A percentile compares a stretch with the other conserved stretches of the same genome.
Conservation (phyloP, 108 stramenopile genomes). For the Nitzschia palea region DNA sequence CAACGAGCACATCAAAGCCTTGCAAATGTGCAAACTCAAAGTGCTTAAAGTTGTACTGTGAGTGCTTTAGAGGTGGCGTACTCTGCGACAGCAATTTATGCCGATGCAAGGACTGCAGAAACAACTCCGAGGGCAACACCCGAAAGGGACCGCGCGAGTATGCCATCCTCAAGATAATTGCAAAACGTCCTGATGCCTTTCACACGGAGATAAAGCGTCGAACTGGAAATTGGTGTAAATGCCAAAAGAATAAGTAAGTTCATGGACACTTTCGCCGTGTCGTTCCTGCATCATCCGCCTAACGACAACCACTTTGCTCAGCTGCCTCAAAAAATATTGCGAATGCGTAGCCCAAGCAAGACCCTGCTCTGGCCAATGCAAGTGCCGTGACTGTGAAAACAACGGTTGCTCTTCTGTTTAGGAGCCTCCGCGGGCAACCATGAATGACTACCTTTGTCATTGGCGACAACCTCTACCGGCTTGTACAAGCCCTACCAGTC, state of each 20-base stretch:
- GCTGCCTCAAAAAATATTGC: constrained; percentile 75
- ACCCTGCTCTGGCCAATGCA: constrained; percentile 41
- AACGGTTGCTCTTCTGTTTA: too few species aligned
- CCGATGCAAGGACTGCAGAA: constrained; percentile 55
- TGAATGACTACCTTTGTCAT: too few species aligned
- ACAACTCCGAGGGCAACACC: constrained; percentile 29
- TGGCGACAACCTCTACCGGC: too few species aligned
- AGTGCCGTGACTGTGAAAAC: constrained; percentile 44
- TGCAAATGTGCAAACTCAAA: constrained; percentile 35
- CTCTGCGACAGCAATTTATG: constrained; percentile 54
- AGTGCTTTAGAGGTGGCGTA: constrained; percentile 56
- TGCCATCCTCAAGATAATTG: constrained; percentile 49
- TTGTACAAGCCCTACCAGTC: too few species aligned
- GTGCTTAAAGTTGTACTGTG: constrained; percentile 67
- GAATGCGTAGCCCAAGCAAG: constrained; percentile 45
- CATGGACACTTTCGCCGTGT: neutral
- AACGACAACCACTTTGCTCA: constrained; percentile 9
- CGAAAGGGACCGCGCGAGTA: constrained; percentile 42
- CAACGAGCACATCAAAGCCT: constrained; percentile 14
- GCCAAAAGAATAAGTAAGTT: constrained; percentile 63
- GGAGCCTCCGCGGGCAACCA: too few species aligned
- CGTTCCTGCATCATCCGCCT: neutral
- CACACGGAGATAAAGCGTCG: constrained; percentile 34
- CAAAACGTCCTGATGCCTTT: constrained; percentile 61
- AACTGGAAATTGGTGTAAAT: constrained; percentile 49